Conservation (phyloP, 495 filamentous ascomycete species). For the Geopyxis carbonaria region DNA sequence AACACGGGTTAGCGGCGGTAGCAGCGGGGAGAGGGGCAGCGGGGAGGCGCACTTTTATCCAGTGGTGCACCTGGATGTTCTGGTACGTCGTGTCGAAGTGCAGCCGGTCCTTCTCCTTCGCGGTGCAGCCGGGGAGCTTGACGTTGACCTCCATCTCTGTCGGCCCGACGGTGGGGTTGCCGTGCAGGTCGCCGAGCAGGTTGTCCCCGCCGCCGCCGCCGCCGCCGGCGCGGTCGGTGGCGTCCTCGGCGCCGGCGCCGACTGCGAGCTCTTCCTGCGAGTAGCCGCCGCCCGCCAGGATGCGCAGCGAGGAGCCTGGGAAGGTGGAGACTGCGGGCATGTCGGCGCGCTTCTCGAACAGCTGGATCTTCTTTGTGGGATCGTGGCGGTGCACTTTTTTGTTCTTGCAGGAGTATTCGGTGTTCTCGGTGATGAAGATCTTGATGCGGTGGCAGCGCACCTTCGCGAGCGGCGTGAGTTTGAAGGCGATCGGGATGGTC, state of each 20-base stretch:
- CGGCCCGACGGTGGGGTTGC: conserved; percentile 53
- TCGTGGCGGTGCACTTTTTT: conserved; percentile 80
- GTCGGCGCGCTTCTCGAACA: conserved; percentile 86
- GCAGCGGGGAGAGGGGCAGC: conserved; percentile 1
- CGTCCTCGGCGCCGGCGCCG: conserved; percentile 23
- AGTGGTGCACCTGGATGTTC: conserved; percentile 92
- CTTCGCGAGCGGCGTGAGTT: conserved; percentile 87
- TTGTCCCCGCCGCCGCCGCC: conserved; percentile 42
- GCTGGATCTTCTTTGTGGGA: conserved; percentile 60
- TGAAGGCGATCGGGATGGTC: conserved; percentile 93
- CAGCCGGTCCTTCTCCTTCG: conserved; percentile 68
- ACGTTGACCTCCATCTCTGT: conserved; percentile 97
- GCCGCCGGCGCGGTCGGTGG: conserved; percentile 29
- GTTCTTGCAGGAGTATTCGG: conserved; percentile 82
- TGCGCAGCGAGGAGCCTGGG: conserved; percentile 57
- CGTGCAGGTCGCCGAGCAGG: conserved; percentile 60
- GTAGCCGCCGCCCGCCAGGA: conserved; percentile 65
- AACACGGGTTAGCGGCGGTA: conserved; percentile 17
- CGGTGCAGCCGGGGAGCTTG: conserved; percentile 79
- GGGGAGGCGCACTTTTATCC: conserved; percentile 70
- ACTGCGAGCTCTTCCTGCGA: conserved; percentile 28
- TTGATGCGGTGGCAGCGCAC: conserved; percentile 94
- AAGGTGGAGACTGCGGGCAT: conserved; percentile 60
- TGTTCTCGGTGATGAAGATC: conserved; percentile 82
- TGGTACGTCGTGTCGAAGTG: conserved; percentile 93